Conservation (phyloP, 106 monocot species). For the Narthecium ossifragum region DNA sequence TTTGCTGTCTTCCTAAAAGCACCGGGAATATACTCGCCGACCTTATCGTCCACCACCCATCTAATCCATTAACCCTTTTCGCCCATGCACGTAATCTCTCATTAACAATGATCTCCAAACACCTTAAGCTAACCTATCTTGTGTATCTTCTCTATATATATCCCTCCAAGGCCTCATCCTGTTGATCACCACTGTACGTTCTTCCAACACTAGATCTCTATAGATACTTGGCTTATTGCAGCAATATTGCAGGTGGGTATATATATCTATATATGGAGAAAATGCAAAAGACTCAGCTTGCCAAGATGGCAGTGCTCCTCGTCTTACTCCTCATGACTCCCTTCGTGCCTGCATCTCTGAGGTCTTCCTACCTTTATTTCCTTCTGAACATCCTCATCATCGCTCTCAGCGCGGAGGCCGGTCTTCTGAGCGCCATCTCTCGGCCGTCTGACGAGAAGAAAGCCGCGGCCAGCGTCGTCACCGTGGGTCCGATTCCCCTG, state of each 20-base stretch:
- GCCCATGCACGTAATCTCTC: background rate
- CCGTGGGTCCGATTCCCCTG: background rate
- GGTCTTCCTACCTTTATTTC: constrained; percentile 67
- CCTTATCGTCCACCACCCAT: background rate
- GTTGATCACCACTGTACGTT: background rate
- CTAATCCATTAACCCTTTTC: no score
- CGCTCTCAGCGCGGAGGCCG: constrained; percentile 53
- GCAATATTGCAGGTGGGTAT: no score
- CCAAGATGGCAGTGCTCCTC: constrained; percentile 38
- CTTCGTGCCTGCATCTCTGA: constrained; percentile 40
- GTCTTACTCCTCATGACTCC: constrained; percentile 42
- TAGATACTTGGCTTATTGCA: background rate
- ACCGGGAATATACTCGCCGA: background rate
- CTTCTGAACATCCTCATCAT: constrained; percentile 76
- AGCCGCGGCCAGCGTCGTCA: background rate
- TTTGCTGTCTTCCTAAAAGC: background rate
- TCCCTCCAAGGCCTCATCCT: background rate
- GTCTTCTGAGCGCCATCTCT: constrained; percentile 30
- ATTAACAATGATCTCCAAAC: background rate
- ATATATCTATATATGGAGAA: no score
- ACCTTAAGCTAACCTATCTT: background rate
- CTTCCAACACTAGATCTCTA: background rate
- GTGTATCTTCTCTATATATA: background rate
- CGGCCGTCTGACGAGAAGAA: constrained; percentile 23
- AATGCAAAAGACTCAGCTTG: constrained; percentile 27